A percentile compares a stretch with the other conserved stretches of the same genome.
phyloP scores from a whole-genome alignment of 2,329 filamentous ascomycete genomes.

The Fonsecaea monophora region DNA sequence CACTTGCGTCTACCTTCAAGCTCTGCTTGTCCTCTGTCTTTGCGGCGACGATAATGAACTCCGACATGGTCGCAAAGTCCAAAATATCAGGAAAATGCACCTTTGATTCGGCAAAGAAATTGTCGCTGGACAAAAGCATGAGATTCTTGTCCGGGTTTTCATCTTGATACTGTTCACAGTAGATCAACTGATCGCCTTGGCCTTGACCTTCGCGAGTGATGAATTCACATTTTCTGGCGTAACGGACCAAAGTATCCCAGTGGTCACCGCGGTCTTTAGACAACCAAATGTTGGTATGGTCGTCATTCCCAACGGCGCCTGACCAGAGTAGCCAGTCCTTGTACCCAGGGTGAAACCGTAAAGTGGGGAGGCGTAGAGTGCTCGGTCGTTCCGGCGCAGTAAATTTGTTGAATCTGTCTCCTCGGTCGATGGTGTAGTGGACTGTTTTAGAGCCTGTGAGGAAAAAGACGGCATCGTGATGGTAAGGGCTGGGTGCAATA shows the following conservation, averaged over 20 bases:
- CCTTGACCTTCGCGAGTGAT: constrained; percentile 68
- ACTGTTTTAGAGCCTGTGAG: constrained; percentile 72
- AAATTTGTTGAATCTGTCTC: constrained; percentile 75
- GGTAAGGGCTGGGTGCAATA: constrained; percentile 79
- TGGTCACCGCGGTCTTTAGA: constrained; percentile 78
- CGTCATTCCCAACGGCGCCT: constrained; percentile 68
- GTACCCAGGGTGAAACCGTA: constrained; percentile 82
- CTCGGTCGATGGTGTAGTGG: constrained; percentile 82
- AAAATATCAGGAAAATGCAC: constrained; percentile 73
- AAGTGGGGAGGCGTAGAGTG: constrained; percentile 57
- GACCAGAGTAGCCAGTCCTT: constrained; percentile 94
- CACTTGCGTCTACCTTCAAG: constrained; percentile 78
- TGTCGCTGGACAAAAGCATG: constrained; percentile 76
- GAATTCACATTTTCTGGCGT: constrained; percentile 84
- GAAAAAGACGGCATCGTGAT: constrained; percentile 87
- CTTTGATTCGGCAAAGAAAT: constrained; percentile 73
- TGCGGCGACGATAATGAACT: constrained; percentile 87
- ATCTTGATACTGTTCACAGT: constrained; percentile 68
- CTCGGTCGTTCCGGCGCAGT: constrained; percentile 69
- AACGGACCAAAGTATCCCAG: constrained; percentile 77
- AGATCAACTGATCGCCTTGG: constrained; percentile 61
- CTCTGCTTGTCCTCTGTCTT: constrained; percentile 67
- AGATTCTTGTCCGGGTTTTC: constrained; percentile 69
- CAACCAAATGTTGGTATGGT: constrained; percentile 76
- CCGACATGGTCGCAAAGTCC: constrained; percentile 91